phyloP scores from a whole-genome alignment of 208 protist genomes.

The Zelonia costaricensis region DNA sequence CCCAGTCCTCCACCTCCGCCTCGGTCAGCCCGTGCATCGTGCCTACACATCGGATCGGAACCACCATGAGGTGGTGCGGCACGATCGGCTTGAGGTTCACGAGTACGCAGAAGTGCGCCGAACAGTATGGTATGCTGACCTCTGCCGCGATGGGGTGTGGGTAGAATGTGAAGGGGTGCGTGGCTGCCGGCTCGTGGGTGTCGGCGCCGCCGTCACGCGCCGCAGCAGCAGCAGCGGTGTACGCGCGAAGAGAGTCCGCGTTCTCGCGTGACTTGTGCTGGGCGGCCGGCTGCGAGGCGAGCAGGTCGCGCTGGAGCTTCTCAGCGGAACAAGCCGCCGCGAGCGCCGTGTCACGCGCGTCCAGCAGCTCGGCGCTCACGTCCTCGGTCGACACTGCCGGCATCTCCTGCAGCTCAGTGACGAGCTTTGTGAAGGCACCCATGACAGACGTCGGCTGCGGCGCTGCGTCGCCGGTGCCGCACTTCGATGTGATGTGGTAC shows the following conservation, averaged over 20 bases:
- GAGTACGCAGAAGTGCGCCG: conserved; percentile 68
- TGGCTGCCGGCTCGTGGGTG: background rate
- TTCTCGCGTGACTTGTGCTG: conserved; percentile 31
- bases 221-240: background rate
- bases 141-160: conserved; percentile 45
- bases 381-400: conserved; percentile 20
- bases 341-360: conserved; percentile 1
- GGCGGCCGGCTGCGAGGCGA: conserved; percentile 28
- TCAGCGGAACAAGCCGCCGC: conserved; percentile 17
- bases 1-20: conserved; percentile 82
- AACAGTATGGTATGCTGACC: conserved; percentile 59
- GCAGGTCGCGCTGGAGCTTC: conserved; percentile 39
- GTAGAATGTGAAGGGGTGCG: conserved; percentile 49
- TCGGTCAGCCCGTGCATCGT: conserved; percentile 63
- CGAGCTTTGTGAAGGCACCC: conserved; percentile 41
- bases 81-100: conserved; percentile 87
- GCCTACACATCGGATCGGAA: conserved; percentile 76
- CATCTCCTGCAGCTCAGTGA: conserved; percentile 31
- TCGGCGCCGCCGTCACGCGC: too few relatives aligned
- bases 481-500: conserved; percentile 26
- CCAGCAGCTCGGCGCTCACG: conserved; percentile 4
- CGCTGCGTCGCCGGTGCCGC: background rate
- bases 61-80: conserved; percentile 77
- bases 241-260: conserved; percentile 13
- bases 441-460: background rate